phyloP scores from a whole-genome alignment of 257 asterid genomes.

The Fraxinus quadrangulata region DNA sequence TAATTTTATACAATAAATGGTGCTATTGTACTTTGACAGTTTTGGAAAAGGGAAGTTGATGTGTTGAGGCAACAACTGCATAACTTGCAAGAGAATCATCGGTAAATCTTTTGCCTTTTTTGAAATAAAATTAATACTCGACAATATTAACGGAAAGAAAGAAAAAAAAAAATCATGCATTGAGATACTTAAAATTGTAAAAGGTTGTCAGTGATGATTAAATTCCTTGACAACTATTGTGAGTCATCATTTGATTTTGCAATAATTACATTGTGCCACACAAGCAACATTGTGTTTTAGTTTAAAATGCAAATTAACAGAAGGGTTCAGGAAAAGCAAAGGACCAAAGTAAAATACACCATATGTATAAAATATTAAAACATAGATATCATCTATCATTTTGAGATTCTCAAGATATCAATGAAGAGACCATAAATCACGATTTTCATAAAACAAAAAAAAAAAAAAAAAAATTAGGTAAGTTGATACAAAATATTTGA shows the following conservation, averaged over 20 bases:
- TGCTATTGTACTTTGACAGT: constrained; percentile 40
- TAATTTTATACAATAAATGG: constrained; percentile 16
- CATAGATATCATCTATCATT: neutral
- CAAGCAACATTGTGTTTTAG: neutral
- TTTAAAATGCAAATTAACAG: neutral
- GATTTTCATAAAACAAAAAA: neutral
- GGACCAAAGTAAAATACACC: constrained; percentile 12
- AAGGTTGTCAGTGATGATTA: constrained; percentile 3
- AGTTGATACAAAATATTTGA: neutral
- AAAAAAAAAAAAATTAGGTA: neutral
- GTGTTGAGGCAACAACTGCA: constrained; percentile 63
- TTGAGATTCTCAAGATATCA: neutral
- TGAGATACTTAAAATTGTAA: constrained; percentile 9
- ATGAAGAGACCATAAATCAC: neutral
- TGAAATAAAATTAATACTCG: neutral
- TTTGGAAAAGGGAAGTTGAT: constrained; percentile 73
- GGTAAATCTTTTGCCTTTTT: constrained; percentile 37
- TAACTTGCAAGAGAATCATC: constrained; percentile 61
- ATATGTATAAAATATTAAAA: neutral
- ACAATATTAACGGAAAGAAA: neutral
- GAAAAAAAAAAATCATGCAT: neutral
- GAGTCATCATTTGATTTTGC: constrained; percentile 1
- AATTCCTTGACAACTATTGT: neutral
- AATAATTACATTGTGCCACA: too few species aligned
- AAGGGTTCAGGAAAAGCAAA: neutral